Base-by-base conservation (phyloP, 2,329 filamentous ascomycete genomes). In the Ophiostoma montium region DNA sequence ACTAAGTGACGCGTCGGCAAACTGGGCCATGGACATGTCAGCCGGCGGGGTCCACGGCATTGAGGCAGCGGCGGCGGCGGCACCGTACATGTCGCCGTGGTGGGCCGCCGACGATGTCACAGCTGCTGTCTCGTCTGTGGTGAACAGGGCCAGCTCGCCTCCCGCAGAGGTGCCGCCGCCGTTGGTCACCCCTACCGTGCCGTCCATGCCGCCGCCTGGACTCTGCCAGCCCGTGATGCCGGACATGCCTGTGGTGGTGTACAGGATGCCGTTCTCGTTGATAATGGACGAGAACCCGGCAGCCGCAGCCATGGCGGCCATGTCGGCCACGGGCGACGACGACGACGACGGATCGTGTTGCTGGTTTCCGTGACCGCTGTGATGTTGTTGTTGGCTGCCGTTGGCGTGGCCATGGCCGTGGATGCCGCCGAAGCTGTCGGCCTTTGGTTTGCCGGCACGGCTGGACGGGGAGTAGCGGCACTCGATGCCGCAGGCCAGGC, bases 391-490 rank as follows among this genome's bases (percentile, higher is more conserved):
- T 21, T 4, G 23, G 23, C 23, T 8, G 23, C 23, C 8, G 8
- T 27, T 27, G 23, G 5, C 8, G 23, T 27, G 23, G 23, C 39
- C 30, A 11, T 48, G 27, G 19, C 12, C n/a, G 30, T 46, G 31
- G 11, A 11, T 30, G 12, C 57, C 55, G 12, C 57, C 55, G 48
- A 48, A 58, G 16, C 62, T 62, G 21, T 67, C 65, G 30, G 67
- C 61, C 53, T 71, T 73, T 33, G 69, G 66, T 55, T 72, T 74
- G 32, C 71, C 71, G 1, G 68, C 65, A 47, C 71, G 63, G 54
- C 67, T 71, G 1, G 72, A 75, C 1, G 71, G 72, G 15, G 71
- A 74, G 54, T 75, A 76, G 9, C 65, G 66, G 55, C 72, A 76
- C 44, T 71, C 63, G 36, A 68, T 65, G 8, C 72, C 72, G 39